Evolutionary conservation across 1,139 yeast species (phyloP).

Genomic region (Magnusiomyces fungicola): DNA sequence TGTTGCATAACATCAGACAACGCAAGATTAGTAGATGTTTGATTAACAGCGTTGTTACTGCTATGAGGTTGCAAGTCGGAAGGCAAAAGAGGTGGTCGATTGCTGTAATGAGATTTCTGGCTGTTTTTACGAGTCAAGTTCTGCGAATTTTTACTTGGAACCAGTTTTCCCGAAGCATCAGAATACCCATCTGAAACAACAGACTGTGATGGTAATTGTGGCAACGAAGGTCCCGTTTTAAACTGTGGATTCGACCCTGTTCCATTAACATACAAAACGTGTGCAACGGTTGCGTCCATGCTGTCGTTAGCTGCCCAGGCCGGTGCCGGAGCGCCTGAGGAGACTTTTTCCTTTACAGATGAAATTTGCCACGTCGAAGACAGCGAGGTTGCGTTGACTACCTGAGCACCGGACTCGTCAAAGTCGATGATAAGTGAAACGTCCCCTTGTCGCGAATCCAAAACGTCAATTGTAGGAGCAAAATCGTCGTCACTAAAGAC

Average conservation of each 20-base stretch:
- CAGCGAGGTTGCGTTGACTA: conserved; percentile 28
- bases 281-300: conserved; percentile 7
- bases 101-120: too few species aligned
- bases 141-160: too few species aligned
- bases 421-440: conserved; percentile 33
- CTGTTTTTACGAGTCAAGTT: too few species aligned
- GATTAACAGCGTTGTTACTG: too few species aligned
- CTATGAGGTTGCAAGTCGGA: too few species aligned
- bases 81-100: too few species aligned
- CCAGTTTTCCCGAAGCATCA: too few species aligned
- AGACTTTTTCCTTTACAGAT: conserved; percentile 13
- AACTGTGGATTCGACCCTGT: not conserved
- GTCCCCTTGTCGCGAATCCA: conserved; percentile 19
- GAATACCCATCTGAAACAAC: too few species aligned
- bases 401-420: conserved; percentile 29
- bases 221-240: too few species aligned
- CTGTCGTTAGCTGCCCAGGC: not conserved
- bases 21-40: too few species aligned
- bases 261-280: conserved; percentile 13
- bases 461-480: conserved; percentile 30
- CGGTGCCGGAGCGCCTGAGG: not conserved
- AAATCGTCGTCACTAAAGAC: conserved; percentile 35
- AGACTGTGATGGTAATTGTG: too few species aligned
- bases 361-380: conserved; percentile 36
- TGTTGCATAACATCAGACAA: too few species aligned